A percentile compares a stretch with the other conserved stretches of the same genome.
Conservation (phyloP, 441 rosid species). For the Bocquillonia castaneifolia region DNA sequence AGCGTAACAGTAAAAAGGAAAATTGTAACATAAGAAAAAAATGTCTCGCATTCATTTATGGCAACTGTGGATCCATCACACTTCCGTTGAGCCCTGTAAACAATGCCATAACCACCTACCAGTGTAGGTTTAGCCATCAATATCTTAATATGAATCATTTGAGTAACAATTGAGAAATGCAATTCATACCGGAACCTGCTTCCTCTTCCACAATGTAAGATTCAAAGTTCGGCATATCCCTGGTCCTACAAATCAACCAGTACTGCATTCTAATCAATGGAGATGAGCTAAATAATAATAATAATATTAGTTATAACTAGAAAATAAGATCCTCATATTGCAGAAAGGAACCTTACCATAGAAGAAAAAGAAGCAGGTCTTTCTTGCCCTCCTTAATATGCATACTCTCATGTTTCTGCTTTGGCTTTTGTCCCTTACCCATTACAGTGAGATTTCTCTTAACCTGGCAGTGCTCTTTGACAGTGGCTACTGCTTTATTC, state of each 20-base stretch:
- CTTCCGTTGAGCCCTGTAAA: conserved; percentile 72
- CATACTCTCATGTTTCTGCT: conserved; percentile 30
- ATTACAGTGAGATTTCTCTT: conserved; percentile 33
- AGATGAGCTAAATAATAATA: background rate
- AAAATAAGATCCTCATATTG: conserved; percentile 4
- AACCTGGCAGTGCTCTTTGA: conserved; percentile 35
- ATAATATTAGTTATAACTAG: background rate
- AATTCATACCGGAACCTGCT: conserved; percentile 77
- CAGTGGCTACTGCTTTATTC: conserved; percentile 27
- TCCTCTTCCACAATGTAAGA: conserved; percentile 59
- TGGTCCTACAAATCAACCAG: conserved; percentile 49
- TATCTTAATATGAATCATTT: conserved; percentile 5
- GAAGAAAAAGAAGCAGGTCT: conserved; percentile 18
- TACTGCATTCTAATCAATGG: conserved; percentile 13
- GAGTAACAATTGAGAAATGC: background rate
- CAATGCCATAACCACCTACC: conserved; percentile 93
- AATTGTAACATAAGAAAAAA: background rate
- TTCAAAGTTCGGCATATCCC: conserved; percentile 61
- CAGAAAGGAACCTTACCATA: conserved; percentile 29
- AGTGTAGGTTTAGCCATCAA: conserved; percentile 23
- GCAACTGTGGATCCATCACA: conserved; percentile 67
- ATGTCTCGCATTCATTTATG: conserved; percentile 81
- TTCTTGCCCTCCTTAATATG: conserved; percentile 39
- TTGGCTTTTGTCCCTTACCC: conserved; percentile 28
- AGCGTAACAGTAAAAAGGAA: background rate